Base-by-base conservation (phyloP, 345 rosid genomes). In the Mercurialis annua region DNA sequence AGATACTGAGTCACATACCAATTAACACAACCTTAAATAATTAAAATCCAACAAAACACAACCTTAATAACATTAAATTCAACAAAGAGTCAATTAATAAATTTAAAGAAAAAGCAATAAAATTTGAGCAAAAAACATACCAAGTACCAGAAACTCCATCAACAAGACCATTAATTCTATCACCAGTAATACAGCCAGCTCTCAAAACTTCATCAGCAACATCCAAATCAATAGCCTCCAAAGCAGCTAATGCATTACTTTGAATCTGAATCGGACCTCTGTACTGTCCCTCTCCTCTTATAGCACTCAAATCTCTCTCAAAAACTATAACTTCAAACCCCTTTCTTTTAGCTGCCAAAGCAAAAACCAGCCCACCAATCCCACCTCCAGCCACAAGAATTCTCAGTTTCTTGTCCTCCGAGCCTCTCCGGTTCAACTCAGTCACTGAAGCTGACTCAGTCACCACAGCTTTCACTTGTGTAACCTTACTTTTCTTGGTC, bases 221-320 rank as follows among this genome's bases (percentile, higher is more conserved):
- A 60, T 78, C 88, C 78, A 74, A 69, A 80, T 91, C 96, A 71
- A 94, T 91, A 6, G 97, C 96, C 72, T 94, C 99, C 67, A 94
- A 78, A 76, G 96, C 99, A 72, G 99, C 99, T 68, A 94, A 78
- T 31, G 98, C 99, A 67, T 91, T 94, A 69, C 97, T 94, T 74
- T 91, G 99, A 48, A 94, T 70, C 81, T 89, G 99, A 75, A 94
- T 94, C 18, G 96, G 98, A 70, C 98, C 99, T 62, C 99, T 87
- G 70, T 89, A 91, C 64, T 94, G 92, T 7, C 99, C 98, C 75
- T 94, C 98, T 50, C 97, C 99, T 80, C 99, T 86, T 20, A 94
- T 63, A 2, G 99, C 97, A 73, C 98, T 94, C 75, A 85, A 6
- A 76, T 94, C 99, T 71, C 69, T 89, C 83, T 94, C 99, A 69